Percentiles rank a stretch among this genome's conserved stretches.
Evolutionary conservation across 139 green algal species (phyloP).

Genomic region (Chlamydomonas sp.): DNA sequence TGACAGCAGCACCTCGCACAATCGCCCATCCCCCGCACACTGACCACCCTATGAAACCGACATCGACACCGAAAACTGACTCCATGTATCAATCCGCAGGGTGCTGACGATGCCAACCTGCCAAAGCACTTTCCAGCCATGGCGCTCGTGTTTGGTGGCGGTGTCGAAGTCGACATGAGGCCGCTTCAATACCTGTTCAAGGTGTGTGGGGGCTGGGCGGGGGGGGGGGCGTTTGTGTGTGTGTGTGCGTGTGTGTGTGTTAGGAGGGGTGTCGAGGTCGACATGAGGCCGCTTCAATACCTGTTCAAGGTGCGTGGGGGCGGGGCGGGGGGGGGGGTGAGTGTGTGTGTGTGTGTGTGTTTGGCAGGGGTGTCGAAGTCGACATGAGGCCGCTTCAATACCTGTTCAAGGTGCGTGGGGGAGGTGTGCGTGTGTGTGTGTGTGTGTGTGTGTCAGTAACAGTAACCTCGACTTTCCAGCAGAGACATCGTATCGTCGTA

Average conservation of each 20-base stretch:
- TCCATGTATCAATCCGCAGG: no score
- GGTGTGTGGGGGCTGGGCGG: background rate
- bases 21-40: background rate
- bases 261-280: background rate
- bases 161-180: conserved; percentile 5
- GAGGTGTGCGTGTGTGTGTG: no score
- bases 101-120: background rate
- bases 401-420: conserved; percentile 4
- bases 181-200: conserved; percentile 14
- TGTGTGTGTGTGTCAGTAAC: no score
- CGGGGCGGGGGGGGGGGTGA: no score
- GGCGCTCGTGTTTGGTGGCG: background rate
- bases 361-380: background rate
- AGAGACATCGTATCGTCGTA: no score
- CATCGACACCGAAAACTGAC: background rate
- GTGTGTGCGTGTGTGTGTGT: no score
- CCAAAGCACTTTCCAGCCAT: background rate
- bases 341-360: no score
- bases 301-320: conserved; percentile 4
- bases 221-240: no score
- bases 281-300: conserved; percentile 13
- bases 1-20: background rate
- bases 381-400: conserved; percentile 12
- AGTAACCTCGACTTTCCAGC: no score
- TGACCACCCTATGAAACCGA: background rate